A percentile compares a stretch with the other conserved stretches of the same genome.
phyloP scores from a whole-genome alignment of 495 filamentous ascomycete genomes.

The Darksidea phi region DNA sequence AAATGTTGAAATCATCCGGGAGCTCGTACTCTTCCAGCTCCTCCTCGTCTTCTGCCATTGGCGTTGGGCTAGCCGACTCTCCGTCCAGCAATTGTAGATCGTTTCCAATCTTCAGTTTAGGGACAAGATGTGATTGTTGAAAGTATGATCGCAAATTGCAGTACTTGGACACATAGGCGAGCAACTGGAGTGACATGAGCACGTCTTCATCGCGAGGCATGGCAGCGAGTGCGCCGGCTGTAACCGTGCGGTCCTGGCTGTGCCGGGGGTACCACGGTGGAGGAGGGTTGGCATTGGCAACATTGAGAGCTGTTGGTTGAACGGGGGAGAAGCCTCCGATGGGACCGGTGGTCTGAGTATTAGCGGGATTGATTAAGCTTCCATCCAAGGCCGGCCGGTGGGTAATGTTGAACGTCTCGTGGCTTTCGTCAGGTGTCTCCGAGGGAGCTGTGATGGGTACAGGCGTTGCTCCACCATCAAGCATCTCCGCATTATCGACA shows the following conservation, averaged over 20 bases:
- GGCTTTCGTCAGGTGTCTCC: conserved; percentile 65
- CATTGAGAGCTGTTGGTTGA: conserved; percentile 60
- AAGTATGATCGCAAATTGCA: conserved; percentile 95
- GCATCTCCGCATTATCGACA: conserved; percentile 72
- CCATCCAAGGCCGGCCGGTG: conserved; percentile 84
- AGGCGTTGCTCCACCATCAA: conserved; percentile 71
- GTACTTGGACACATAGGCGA: conserved; percentile 98
- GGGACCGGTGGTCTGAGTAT: conserved; percentile 54
- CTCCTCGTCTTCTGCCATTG: conserved; percentile 53
- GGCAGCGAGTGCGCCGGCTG: conserved; percentile 70
- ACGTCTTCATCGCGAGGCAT: conserved; percentile 98
- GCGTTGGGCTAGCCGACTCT: conserved; percentile 48
- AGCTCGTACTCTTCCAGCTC: conserved; percentile 86
- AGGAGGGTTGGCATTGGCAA: conserved; percentile 59
- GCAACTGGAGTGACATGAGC: conserved; percentile 93
- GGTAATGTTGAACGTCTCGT: conserved; percentile 96
- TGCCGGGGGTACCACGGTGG: conserved; percentile 68
- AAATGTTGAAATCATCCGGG: conserved; percentile 95
- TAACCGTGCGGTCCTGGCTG: conserved; percentile 62
- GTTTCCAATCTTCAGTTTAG: conserved; percentile 81
- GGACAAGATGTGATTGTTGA: conserved; percentile 90
- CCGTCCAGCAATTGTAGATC: conserved; percentile 78
- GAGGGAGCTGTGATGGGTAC: conserved; percentile 75
- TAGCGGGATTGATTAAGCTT: conserved; percentile 68
- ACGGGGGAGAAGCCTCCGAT: conserved; percentile 70